phyloP scores from a whole-genome alignment of 768 basidiomycete genomes.

The Suillus lakei region DNA sequence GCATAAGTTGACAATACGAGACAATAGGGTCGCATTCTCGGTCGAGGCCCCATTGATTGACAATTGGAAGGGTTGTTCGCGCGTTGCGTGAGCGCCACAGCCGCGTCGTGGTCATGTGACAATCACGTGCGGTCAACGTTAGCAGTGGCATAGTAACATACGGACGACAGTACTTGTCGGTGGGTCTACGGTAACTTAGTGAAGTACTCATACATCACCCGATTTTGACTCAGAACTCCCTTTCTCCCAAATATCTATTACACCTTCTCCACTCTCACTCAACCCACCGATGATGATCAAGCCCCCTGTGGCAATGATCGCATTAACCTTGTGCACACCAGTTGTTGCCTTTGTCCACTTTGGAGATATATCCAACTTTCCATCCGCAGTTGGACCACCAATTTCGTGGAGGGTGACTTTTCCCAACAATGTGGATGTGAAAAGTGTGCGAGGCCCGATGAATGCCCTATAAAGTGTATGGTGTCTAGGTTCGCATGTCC shows the following conservation, averaged over 20 bases:
- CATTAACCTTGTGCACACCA: slow-evolving; percentile 66
- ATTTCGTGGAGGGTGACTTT: slow-evolving; percentile 55
- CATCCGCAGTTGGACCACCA: slow-evolving; percentile 40
- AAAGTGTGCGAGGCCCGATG: slow-evolving; percentile 46
- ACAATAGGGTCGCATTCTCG: not conserved
- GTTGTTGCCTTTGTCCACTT: slow-evolving; percentile 51
- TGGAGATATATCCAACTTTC: slow-evolving; percentile 45
- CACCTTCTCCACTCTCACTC: slow-evolving; percentile 56
- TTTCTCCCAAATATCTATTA: slow-evolving; percentile 63
- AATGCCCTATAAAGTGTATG: slow-evolving; percentile 48
- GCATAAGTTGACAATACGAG: not conserved
- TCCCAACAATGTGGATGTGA: slow-evolving; percentile 68
- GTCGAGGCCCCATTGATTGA: not conserved
- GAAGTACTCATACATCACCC: not conserved
- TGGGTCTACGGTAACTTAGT: not conserved
- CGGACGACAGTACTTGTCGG: not conserved
- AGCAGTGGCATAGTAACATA: not conserved
- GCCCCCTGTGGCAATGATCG: slow-evolving; percentile 52
- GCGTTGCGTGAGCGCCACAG: not conserved
- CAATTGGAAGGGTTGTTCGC: not conserved
- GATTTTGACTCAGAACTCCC: not conserved
- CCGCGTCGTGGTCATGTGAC: no score
- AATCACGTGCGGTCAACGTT: no score
- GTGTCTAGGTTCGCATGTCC: slow-evolving; percentile 8
- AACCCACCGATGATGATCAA: slow-evolving; percentile 68